phyloP scores from a whole-genome alignment of 139 green algal genomes.

The Closterium sp. region DNA sequence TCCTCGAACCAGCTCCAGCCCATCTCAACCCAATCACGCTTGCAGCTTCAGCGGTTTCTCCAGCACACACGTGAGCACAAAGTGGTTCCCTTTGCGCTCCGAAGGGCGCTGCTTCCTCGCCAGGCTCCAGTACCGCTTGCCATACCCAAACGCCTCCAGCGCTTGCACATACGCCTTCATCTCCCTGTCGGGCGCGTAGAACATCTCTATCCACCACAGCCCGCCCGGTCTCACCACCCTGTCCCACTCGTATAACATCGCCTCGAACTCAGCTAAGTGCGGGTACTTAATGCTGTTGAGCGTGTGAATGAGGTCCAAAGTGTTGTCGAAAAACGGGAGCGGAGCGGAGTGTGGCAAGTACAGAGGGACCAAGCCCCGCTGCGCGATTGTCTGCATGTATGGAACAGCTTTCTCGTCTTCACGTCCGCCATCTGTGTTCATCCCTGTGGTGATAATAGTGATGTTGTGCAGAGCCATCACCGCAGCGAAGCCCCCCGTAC shows the following conservation, averaged over 20 bases:
- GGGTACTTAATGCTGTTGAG: neutral
- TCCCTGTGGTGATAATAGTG: constrained; percentile 20
- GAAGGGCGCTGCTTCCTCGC: neutral
- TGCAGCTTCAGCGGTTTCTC: neutral
- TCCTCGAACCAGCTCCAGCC: neutral
- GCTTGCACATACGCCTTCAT: neutral
- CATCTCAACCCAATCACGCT: neutral
- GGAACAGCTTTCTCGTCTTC: neutral
- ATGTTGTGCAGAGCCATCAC: constrained; percentile 8
- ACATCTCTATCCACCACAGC: neutral
- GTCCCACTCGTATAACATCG: constrained; percentile 4
- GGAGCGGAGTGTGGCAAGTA: neutral
- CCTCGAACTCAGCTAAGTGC: neutral
- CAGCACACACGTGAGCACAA: neutral
- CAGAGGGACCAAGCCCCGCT: neutral
- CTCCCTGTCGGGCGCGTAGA: neutral
- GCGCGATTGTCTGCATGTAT: neutral
- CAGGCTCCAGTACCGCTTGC: neutral
- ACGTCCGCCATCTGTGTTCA: neutral
- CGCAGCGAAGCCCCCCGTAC: constrained; percentile 14
- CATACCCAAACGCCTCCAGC: neutral
- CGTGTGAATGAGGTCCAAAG: neutral
- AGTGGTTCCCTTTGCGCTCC: neutral
- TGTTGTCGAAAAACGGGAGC: constrained; percentile 3
- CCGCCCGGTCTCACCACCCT: neutral